Evolutionary conservation across 2,329 filamentous ascomycete genomes (phyloP).

Genomic region (Ophiocordyceps unilateralis): DNA sequence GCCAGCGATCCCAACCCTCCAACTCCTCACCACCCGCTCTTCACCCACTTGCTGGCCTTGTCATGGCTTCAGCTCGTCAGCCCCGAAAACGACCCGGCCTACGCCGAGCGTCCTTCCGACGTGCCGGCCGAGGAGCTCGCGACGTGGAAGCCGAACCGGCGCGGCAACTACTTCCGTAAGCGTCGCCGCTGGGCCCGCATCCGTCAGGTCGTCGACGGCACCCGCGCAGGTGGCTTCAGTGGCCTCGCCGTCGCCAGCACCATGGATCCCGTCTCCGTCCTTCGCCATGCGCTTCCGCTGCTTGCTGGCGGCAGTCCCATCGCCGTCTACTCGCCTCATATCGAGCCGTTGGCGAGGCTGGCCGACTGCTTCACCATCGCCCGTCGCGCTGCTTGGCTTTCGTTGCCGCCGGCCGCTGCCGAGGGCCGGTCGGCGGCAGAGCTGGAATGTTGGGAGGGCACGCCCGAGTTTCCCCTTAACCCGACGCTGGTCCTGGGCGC

Average conservation of each 20-base stretch:
- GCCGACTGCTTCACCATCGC: slow-evolving; percentile 74
- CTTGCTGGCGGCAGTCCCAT: slow-evolving; percentile 70
- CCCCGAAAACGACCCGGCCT: slow-evolving; percentile 58
- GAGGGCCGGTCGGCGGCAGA: slow-evolving; percentile 27
- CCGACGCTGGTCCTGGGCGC: slow-evolving; percentile 69
- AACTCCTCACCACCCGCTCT: slow-evolving; percentile 56
- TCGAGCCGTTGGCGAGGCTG: slow-evolving; percentile 63
- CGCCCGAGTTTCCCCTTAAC: slow-evolving; percentile 69
- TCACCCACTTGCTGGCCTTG: slow-evolving; percentile 63
- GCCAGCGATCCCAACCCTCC: slow-evolving; percentile 40
- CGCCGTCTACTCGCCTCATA: slow-evolving; percentile 65
- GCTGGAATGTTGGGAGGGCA: slow-evolving; percentile 39
- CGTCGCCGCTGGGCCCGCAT: slow-evolving; percentile 63
- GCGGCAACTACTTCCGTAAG: slow-evolving; percentile 80
- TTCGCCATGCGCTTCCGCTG: slow-evolving; percentile 61
- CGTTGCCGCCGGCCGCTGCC: slow-evolving; percentile 28
- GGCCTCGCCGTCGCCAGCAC: slow-evolving; percentile 67
- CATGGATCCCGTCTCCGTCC: slow-evolving; percentile 64
- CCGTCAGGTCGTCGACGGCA: slow-evolving; percentile 54
- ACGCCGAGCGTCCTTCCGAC: slow-evolving; percentile 44
- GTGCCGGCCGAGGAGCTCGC: slow-evolving; percentile 44
- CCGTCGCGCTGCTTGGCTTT: slow-evolving; percentile 58
- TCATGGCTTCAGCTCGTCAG: slow-evolving; percentile 85
- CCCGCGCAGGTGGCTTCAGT: slow-evolving; percentile 60
- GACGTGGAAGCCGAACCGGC: slow-evolving; percentile 62